Base-by-base conservation (phyloP, 108 stramenopile species). In the Nitzschia putrida region DNA sequence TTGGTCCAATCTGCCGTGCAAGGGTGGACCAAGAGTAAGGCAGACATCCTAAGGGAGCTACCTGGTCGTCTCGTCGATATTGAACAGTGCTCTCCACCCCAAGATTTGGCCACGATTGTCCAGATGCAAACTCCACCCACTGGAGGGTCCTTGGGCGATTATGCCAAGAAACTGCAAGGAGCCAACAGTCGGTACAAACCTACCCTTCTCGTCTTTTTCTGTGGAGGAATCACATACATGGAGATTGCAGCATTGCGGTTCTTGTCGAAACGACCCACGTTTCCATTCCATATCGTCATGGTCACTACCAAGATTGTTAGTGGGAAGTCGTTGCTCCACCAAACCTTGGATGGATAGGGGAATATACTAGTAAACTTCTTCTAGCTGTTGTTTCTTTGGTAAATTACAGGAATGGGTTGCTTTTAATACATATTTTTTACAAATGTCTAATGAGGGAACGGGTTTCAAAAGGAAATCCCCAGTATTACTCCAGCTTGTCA, bases 211-310 rank as follows among this genome's bases (percentile, higher is more conserved):
- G 91, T 98, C 2, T 81, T 87, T 55, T 96, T 81, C 72, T 75
- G 97, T 8, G 98, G 98, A 25, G 98, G 98, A 7, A 85, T 98
- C 1, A 91, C 97, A 12, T 96, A 82, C 70, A 88, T 90, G 84
- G 98, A 98, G 79, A 84, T 98, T 53, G 94, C 97, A 3, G 93
- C 95, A 12, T 59, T 98, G 44, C 86, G 97, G 22, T 96, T 89
- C 69, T 75, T 98, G 57, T 90, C 81, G 67, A 80, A 77, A 54
- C 79, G 87, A 18, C 74, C 79, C 9, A 66, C 72, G 8, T 96
- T 96, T 64, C 92, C 92, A 10, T 93, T 83, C 76, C 71, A 74
- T 64, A 88, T 92, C 52, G 42, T 90, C 41, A 75, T 75, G 57
- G 70, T 82, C 41, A 88, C 94, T 0, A 92, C 93, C 21, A 83